Evolutionary conservation across 345 rosid genomes (phyloP).

Genomic region (Ricinus communis): DNA sequence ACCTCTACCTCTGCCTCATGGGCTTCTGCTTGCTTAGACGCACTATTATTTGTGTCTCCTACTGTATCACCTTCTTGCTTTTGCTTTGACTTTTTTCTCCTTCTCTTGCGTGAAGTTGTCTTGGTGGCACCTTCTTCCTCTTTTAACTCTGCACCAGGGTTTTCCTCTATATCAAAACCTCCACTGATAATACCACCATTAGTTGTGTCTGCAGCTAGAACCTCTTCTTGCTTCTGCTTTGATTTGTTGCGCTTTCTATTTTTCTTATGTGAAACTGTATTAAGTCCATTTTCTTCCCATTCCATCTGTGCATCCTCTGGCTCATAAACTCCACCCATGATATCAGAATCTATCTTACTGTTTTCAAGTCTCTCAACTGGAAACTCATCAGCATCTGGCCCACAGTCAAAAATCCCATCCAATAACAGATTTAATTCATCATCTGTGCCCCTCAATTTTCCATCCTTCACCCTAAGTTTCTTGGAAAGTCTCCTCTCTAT

Average conservation of each 20-base stretch:
- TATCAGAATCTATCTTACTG: slow-evolving; percentile 4
- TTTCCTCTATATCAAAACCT: slow-evolving; percentile 12
- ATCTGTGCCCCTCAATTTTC: slow-evolving; percentile 61
- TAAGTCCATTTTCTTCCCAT: slow-evolving; percentile 8
- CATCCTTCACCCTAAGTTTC: slow-evolving; percentile 76
- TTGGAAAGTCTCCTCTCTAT: slow-evolving; percentile 81
- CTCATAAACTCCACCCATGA: slow-evolving; percentile 11
- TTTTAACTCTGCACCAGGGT: slow-evolving; percentile 9
- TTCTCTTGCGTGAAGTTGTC: slow-evolving; percentile 8
- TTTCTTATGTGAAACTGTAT: slow-evolving; percentile 9
- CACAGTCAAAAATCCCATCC: slow-evolving; percentile 43
- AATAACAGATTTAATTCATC: slow-evolving; percentile 60
- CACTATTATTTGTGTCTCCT: slow-evolving; percentile 21
- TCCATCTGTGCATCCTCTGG: slow-evolving; percentile 13
- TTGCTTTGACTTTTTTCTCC: slow-evolving; percentile 36
- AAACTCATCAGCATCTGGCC: slow-evolving; percentile 11
- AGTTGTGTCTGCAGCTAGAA: slow-evolving; percentile 18
- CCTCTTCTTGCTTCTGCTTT: slow-evolving; percentile 31
- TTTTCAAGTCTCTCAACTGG: no score
- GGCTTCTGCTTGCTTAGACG: slow-evolving; percentile 29
- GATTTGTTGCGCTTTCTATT: slow-evolving; percentile 28
- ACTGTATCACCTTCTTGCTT: slow-evolving; percentile 26
- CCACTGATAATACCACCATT: slow-evolving; percentile 8
- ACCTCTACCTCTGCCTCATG: slow-evolving; percentile 23
- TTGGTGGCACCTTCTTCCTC: slow-evolving; percentile 7